Percentiles rank a stretch among this genome's conserved stretches.
phyloP scores from a whole-genome alignment of 2,329 filamentous ascomycete genomes.

The Xylaria sp. region DNA sequence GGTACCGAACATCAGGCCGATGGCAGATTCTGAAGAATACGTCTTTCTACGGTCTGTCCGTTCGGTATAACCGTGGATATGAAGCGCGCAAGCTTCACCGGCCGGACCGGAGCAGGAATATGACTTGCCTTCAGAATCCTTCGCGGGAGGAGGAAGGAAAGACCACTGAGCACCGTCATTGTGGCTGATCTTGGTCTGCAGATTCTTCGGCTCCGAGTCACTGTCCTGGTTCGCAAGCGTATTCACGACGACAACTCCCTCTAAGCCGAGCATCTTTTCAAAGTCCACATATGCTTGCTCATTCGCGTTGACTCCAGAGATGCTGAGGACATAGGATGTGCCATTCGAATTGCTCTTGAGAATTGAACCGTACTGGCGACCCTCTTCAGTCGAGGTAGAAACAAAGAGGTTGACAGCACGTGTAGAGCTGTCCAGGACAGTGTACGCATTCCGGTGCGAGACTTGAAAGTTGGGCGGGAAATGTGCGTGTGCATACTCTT shows the following conservation, averaged over 20 bases:
- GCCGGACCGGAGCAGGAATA: constrained; percentile 61
- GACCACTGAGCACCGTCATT: constrained; percentile 91
- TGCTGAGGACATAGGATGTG: constrained; percentile 84
- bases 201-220: constrained; percentile 64
- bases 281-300: constrained; percentile 79
- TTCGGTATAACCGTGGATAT: constrained; percentile 95
- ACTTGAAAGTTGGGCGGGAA: constrained; percentile 85
- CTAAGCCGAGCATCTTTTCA: constrained; percentile 87
- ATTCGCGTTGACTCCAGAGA: constrained; percentile 77
- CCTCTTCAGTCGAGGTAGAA: constrained; percentile 61
- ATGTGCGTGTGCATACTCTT: constrained; percentile 71
- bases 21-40: constrained; percentile 80
- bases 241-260: constrained; percentile 86
- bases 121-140: constrained; percentile 64
- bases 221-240: constrained; percentile 69
- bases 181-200: constrained; percentile 90
- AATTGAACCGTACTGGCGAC: constrained; percentile 73
- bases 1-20: constrained; percentile 84
- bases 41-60: constrained; percentile 74
- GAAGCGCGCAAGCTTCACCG: constrained; percentile 69
- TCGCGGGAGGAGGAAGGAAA: constrained; percentile 64
- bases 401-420: constrained; percentile 94
- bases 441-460: constrained; percentile 75
- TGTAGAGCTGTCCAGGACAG: constrained; percentile 88
- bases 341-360: constrained; percentile 99